Base-by-base conservation (phyloP, 345 rosid species). In the Firmiana major region DNA sequence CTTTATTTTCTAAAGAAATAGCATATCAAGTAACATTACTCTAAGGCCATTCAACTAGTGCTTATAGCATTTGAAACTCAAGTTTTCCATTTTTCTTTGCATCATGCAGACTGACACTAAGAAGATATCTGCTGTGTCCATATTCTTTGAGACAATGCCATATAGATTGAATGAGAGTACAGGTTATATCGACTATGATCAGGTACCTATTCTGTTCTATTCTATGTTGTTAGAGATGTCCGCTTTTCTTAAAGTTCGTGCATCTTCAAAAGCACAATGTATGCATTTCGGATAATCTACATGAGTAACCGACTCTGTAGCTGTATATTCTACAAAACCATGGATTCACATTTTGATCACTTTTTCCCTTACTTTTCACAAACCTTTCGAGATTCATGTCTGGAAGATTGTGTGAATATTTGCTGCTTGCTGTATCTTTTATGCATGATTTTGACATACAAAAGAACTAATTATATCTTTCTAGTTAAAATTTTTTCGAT, bases 81-180 rank as follows among this genome's bases (percentile, higher is more conserved):
- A 24, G 5, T 75, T 73, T 60, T 71, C 55, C 62, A 66, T 6
- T 21, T 80, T 45, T 67, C 15, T 13, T 79, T 79, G 72, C 73
- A 15, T 36, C 76, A 24, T 77, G 82, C 90, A 93, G 99, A 95
- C 99, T 75, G 98, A 93, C 81, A 91, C 97, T 0, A 95, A 93
- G 86, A 93, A 93, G 83, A 93, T 95, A 82, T 95, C 99, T 75
- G 99, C 98, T 46, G 98, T 93, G 15, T 95, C 99, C 79, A 91
- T 93, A 72, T 93, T 91, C 83, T 95, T 95, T 79, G 97, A 95
- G 90, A 93, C 97, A 60, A 89, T 95, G 99, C 99, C 99, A 11
- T 95, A 95, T 76, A 88, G 99, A 89, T 84, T 95, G 82, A 71
- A 95, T 73, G 99, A 95, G 86, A 89, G 64, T 84, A 93, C 99